Percentiles rank a stretch among this genome's conserved stretches.
Conservation (phyloP, 345 rosid genomes). For the Gossypium herbaceum region DNA sequence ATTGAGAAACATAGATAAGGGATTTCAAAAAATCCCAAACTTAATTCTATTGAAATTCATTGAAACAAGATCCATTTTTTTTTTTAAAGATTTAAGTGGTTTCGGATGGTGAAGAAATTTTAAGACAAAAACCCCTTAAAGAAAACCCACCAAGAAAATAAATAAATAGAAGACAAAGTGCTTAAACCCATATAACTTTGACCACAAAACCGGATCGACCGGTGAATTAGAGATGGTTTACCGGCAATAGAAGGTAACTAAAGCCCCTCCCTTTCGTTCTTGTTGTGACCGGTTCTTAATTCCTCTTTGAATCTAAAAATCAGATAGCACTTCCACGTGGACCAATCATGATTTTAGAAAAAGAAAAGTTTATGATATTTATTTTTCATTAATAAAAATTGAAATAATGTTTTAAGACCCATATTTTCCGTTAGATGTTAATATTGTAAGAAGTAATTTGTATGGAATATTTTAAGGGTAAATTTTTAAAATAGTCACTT, state of each 20-base stretch:
- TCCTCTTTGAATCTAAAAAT: slow-evolving; percentile 10
- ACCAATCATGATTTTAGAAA: slow-evolving; percentile 15
- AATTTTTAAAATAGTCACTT: accelerated
- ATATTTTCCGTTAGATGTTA: no score
- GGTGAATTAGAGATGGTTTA: slow-evolving; percentile 18
- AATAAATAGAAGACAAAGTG: slow-evolving; percentile 16
- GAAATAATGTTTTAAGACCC: no score
- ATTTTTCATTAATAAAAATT: no score
- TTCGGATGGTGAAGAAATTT: slow-evolving; percentile 20
- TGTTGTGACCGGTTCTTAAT: slow-evolving; percentile 32
- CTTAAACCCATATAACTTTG: slow-evolving; percentile 21
- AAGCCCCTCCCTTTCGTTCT: slow-evolving; percentile 21
- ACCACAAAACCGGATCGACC: slow-evolving; percentile 43
- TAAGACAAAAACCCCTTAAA: slow-evolving; percentile 38
- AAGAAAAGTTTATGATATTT: no score
- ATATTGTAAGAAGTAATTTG: no score
- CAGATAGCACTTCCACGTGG: slow-evolving; percentile 45
- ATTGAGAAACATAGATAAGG: background rate
- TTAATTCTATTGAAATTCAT: slow-evolving; percentile 14
- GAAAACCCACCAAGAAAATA: slow-evolving; percentile 28
- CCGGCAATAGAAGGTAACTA: slow-evolving; percentile 38
- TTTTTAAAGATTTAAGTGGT: background rate
- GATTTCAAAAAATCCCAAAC: slow-evolving; percentile 10
- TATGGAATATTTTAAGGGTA: no score
- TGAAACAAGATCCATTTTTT: background rate